A percentile compares a stretch with the other conserved stretches of the same genome.
Evolutionary conservation across 2,329 filamentous ascomycete genomes (phyloP).

Genomic region (Metarhizium robertsii): DNA sequence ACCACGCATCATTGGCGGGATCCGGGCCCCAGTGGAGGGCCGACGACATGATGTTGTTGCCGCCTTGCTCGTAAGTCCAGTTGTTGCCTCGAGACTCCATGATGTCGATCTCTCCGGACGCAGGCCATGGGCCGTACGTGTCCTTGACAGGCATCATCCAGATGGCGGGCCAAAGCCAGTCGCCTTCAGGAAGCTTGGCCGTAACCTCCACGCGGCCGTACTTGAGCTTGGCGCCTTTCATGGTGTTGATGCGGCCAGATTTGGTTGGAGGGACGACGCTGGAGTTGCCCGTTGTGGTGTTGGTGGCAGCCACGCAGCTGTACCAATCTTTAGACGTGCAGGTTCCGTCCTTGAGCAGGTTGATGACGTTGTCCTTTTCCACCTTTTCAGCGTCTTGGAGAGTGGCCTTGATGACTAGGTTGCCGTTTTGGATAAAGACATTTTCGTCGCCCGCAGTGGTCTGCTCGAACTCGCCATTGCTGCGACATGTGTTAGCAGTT

Average conservation of each 20-base stretch:
- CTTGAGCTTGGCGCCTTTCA: slow-evolving; percentile 59
- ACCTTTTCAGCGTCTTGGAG: slow-evolving; percentile 61
- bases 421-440: slow-evolving; percentile 59
- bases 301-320: slow-evolving; percentile 61
- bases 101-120: slow-evolving; percentile 78
- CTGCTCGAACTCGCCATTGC: slow-evolving; percentile 74
- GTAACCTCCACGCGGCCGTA: slow-evolving; percentile 45
- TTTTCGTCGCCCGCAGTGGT: slow-evolving; percentile 67
- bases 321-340: slow-evolving; percentile 53
- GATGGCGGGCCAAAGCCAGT: slow-evolving; percentile 90
- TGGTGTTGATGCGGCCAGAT: slow-evolving; percentile 71
- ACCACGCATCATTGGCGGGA: slow-evolving; percentile 65
- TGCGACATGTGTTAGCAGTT: slow-evolving; percentile 16
- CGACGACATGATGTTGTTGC: slow-evolving; percentile 72
- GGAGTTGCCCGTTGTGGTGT: slow-evolving; percentile 59
- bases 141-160: slow-evolving; percentile 74
- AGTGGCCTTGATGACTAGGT: slow-evolving; percentile 68
- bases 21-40: slow-evolving; percentile 78
- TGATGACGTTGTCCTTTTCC: slow-evolving; percentile 55
- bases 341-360: slow-evolving; percentile 55
- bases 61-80: slow-evolving; percentile 63
- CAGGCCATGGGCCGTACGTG: slow-evolving; percentile 68
- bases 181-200: slow-evolving; percentile 19
- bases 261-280: slow-evolving; percentile 69
- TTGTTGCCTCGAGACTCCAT: slow-evolving; percentile 77